Conservation (phyloP, 441 rosid species). For the Raphanus hybrid region DNA sequence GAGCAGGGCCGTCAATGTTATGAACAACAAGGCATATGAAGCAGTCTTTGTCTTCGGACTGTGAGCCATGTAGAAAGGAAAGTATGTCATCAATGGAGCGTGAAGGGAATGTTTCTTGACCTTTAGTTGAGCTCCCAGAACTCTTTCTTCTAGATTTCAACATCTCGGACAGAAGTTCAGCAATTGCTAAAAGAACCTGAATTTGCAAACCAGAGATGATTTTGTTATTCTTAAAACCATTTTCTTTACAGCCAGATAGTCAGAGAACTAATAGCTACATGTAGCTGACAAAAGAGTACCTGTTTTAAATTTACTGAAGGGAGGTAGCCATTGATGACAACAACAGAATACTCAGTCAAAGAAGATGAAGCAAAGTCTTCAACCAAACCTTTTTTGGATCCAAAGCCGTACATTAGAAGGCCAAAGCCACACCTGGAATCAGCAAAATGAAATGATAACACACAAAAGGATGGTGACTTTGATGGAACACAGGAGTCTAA, state of each 20-base stretch:
- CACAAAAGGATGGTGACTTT: not conserved
- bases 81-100: conserved; percentile 78
- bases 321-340: conserved; percentile 90
- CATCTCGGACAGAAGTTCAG: conserved; percentile 74
- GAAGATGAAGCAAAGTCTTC: conserved; percentile 92
- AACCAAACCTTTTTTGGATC: conserved; percentile 79
- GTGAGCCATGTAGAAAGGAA: conserved; percentile 60
- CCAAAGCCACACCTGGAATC: conserved; percentile 84
- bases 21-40: conserved; percentile 74
- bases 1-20: conserved; percentile 90
- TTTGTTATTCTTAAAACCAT: not conserved
- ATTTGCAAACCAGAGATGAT: not conserved
- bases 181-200: conserved; percentile 68
- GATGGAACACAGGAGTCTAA: not conserved
- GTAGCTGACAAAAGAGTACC: conserved; percentile 45
- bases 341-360: conserved; percentile 69
- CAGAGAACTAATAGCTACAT: not conserved
- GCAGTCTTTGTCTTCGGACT: conserved; percentile 56
- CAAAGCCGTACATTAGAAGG: conserved; percentile 91
- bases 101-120: conserved; percentile 65
- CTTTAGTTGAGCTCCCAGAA: conserved; percentile 45
- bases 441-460: conserved; percentile 13
- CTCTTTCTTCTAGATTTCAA: conserved; percentile 56
- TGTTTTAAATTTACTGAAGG: conserved; percentile 84
- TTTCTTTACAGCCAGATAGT: not conserved